Evolutionary conservation across 1,284 basidiomycete species (phyloP).

Genomic region (Rhodotorula sp.): DNA sequence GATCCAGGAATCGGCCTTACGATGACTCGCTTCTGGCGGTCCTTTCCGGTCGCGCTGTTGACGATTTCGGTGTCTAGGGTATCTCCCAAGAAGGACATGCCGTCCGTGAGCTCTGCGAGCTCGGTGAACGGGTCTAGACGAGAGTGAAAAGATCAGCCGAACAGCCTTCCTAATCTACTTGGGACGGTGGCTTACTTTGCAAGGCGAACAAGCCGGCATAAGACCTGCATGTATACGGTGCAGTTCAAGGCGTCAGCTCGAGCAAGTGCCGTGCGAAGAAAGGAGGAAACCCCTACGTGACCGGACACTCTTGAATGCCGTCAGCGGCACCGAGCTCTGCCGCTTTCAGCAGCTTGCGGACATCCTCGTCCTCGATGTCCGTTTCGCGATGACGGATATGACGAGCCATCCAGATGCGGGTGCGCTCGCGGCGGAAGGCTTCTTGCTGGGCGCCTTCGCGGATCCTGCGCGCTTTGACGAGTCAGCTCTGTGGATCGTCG

Average conservation of each 20-base stretch:
- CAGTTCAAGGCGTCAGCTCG: background rate
- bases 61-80: slow-evolving; percentile 34
- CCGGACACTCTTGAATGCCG: slow-evolving; percentile 19
- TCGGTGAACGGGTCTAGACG: slow-evolving; percentile 36
- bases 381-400: slow-evolving; percentile 33
- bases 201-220: slow-evolving; percentile 32
- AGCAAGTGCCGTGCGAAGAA: no score
- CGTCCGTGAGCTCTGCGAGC: slow-evolving; percentile 34
- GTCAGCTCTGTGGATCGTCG: background rate
- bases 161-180: background rate
- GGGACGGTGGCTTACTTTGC: slow-evolving; percentile 10
- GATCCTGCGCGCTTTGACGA: slow-evolving; percentile 1
- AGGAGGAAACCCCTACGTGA: slow-evolving; percentile 12
- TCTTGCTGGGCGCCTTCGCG: slow-evolving; percentile 36
- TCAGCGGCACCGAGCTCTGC: slow-evolving; percentile 30
- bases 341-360: slow-evolving; percentile 25
- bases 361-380: slow-evolving; percentile 24
- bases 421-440: slow-evolving; percentile 16
- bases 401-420: slow-evolving; percentile 28
- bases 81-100: slow-evolving; percentile 32
- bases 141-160: background rate
- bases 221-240: background rate
- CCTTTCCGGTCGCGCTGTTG: slow-evolving; percentile 18
- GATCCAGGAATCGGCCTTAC: background rate
- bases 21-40: slow-evolving; percentile 3